A percentile compares a stretch with the other conserved stretches of the same genome.
Conservation (phyloP, 805 yeast species). For the Ogataea polymorpha region DNA sequence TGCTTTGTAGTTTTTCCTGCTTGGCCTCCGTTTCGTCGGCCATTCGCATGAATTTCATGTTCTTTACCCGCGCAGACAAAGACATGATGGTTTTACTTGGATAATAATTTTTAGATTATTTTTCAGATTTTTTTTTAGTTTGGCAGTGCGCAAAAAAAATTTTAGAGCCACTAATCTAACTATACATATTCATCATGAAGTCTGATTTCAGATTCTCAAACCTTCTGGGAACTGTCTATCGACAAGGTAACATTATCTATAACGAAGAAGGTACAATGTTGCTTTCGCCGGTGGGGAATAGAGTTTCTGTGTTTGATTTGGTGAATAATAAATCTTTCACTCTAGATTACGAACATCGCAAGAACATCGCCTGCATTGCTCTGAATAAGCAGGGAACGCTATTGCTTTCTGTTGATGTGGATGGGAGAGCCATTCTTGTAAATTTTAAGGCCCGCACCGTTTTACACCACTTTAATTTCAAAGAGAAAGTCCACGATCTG, state of each 20-base stretch:
- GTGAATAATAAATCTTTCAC: slow-evolving; percentile 83
- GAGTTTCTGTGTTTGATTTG: slow-evolving; percentile 86
- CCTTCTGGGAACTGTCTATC: slow-evolving; percentile 88
- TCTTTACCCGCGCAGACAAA: slow-evolving; percentile 69
- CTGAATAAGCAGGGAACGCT: slow-evolving; percentile 79
- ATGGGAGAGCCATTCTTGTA: slow-evolving; percentile 90
- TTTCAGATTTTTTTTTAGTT: background rate
- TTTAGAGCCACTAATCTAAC: background rate
- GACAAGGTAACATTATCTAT: slow-evolving; percentile 86
- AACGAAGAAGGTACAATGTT: slow-evolving; percentile 82
- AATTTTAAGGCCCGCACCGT: slow-evolving; percentile 82
- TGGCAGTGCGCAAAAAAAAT: slow-evolving; percentile 12
- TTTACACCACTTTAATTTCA: slow-evolving; percentile 90
- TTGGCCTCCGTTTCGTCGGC: slow-evolving; percentile 37
- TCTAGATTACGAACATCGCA: slow-evolving; percentile 88
- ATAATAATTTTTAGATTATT: background rate
- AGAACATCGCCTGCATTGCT: slow-evolving; percentile 75
- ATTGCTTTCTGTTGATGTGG: slow-evolving; percentile 78
- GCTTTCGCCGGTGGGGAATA: slow-evolving; percentile 90
- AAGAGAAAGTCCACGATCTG: slow-evolving; percentile 68
- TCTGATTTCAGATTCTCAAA: slow-evolving; percentile 88
- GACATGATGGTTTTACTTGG: slow-evolving; percentile 6
- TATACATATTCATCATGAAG: slow-evolving; percentile 49
- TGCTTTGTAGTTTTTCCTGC: slow-evolving; percentile 32
- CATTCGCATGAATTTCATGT: slow-evolving; percentile 73